Conservation (phyloP, 139 green algal species). For the Micromonas pusilla region DNA sequence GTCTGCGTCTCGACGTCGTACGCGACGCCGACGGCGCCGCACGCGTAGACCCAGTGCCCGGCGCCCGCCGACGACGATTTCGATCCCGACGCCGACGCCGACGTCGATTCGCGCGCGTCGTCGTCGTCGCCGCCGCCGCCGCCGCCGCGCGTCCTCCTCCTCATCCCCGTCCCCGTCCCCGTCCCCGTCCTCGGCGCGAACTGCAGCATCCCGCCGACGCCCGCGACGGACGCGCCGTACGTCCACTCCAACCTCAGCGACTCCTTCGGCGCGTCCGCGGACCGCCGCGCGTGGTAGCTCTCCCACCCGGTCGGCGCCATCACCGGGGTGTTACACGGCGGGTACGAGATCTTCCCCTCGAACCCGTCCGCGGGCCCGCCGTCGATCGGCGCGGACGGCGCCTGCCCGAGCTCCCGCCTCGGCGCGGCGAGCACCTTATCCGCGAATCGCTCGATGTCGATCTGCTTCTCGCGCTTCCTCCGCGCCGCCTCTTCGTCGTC, state of each 20-base stretch:
- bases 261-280: slow-evolving; percentile 53
- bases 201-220: not conserved
- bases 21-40: slow-evolving; percentile 45
- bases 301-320: slow-evolving; percentile 54
- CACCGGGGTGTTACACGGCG: slow-evolving; percentile 56
- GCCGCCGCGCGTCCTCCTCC: too few relatives aligned
- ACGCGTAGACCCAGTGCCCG: not conserved
- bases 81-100: too few relatives aligned
- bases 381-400: not conserved
- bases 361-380: too few relatives aligned
- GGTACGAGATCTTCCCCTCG: slow-evolving; percentile 61
- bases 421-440: not conserved
- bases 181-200: not conserved
- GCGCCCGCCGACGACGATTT: too few relatives aligned
- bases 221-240: slow-evolving; percentile 48
- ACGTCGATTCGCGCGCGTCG: not conserved
- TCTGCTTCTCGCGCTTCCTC: too few relatives aligned
- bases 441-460: not conserved
- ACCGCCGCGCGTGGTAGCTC: slow-evolving; percentile 45
- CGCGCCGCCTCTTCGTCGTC: too few relatives aligned
- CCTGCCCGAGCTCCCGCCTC: not conserved
- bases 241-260: slow-evolving; percentile 56
- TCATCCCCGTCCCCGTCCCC: not conserved
- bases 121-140: not conserved
- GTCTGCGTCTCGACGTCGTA: slow-evolving; percentile 40